These are phyloP conservation scores for Setaria italica DNA, from an alignment of 202 grass and related monocot genomes.

Conservation along the genomic window DNA sequence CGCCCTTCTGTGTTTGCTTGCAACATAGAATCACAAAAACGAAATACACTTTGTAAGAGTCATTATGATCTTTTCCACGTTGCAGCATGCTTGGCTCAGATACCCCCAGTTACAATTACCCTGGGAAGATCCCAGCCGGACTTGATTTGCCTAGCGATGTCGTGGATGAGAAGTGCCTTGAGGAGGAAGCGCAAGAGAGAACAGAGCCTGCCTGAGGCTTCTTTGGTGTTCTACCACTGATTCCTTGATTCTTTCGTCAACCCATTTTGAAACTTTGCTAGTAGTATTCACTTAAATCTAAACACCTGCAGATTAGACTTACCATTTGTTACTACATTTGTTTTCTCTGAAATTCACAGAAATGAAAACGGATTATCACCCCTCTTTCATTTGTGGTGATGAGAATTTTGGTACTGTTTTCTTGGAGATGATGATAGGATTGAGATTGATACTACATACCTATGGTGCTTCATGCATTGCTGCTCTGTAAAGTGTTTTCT, in stretches of 20 bases:
- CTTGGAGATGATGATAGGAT: not conserved
- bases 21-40: not conserved
- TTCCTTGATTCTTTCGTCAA: conserved; percentile 21
- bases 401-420: not conserved
- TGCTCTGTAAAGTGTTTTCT: not conserved
- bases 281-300: not conserved
- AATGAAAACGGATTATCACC: not conserved
- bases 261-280: not conserved
- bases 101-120: conserved; percentile 56
- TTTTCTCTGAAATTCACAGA: not conserved
- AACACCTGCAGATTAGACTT: not conserved
- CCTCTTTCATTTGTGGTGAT: not conserved
- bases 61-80: not conserved
- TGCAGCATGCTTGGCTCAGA: conserved; percentile 66
- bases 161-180: conserved; percentile 17
- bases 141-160: conserved; percentile 65
- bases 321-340: not conserved
- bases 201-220: not conserved
- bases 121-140: conserved; percentile 62
- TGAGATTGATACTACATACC: too few relatives aligned
- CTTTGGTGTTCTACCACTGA: not conserved
- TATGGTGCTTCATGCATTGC: not conserved
- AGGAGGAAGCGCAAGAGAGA: conserved; percentile 28
- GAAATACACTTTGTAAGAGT: not conserved
- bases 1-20: not conserved